Base-by-base conservation (phyloP, 345 rosid genomes). In the Eutrema japonicum region DNA sequence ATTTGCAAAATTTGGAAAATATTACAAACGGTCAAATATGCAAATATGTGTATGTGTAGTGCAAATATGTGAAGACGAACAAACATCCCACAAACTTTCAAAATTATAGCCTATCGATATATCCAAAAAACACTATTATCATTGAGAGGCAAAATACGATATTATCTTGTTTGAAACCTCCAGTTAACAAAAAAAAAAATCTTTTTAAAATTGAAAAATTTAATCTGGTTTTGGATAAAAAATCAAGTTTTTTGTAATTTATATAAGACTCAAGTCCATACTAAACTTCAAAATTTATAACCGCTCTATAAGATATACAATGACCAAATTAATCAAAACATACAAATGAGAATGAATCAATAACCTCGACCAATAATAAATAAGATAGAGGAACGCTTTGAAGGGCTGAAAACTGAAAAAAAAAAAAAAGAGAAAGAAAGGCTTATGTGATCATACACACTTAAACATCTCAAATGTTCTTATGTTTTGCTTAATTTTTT, bases 81-180 rank as follows among this genome's bases (percentile, higher is more conserved):
- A 40, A 48, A 32, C 16, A 57, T 66, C 67, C 37, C 36, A 59
- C 35, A 56, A 75, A 75, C 26, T 67, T 75, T 75, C 73, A 75
- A 67, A 59, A 10, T 60, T 51, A 33, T 49, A 48, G 37, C 22
- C 27, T 16, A 45, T 56, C 27, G 22, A 55, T n/a, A 32, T 33
- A 38, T 66, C 52, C 18, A 18, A 18, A 67, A 51, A 33, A 29
- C n/a, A 11, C 47, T 46, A 74, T 62, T 49, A 49, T 30, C 5
- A 49, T 43, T 43, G 14, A 72, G 30, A 22, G 14, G 52, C 18
- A 8, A 13, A 45, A 27, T 36, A 57, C 48, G 13, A 36, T 59
- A 43, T 55, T 42, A 48, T 48, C 58, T 37, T 70, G 30, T 35
- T 53, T 64, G 57, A 36, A 64, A 70, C 29, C 26, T 18, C 18